These are phyloP conservation scores for Tetrahymena elliotti DNA, from an alignment of 73 alveolate genomes.

Conservation along the genomic window DNA sequence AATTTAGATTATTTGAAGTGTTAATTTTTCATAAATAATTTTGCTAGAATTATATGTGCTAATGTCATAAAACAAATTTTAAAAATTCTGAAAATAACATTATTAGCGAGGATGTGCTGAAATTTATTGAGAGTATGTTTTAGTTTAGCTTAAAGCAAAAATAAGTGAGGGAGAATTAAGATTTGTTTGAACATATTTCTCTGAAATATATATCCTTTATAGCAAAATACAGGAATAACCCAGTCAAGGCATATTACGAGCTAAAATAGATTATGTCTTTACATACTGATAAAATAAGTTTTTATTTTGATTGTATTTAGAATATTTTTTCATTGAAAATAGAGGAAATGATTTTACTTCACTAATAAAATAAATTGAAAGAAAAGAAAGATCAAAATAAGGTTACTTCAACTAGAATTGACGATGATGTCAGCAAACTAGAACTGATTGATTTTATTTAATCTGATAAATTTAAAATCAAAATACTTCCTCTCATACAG, in stretches of 20 bases:
- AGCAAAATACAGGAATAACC: neutral
- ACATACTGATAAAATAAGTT: neutral
- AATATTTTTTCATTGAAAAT: neutral
- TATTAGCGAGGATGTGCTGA: neutral
- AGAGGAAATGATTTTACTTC: neutral
- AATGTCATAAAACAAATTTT: neutral
- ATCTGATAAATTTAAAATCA: neutral
- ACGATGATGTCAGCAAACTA: neutral
- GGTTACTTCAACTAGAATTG: neutral
- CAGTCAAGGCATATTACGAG: neutral
- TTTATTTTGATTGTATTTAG: neutral
- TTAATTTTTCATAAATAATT: neutral
- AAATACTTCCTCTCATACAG: neutral
- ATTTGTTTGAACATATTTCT: neutral
- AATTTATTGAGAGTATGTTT: neutral
- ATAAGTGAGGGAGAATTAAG: neutral
- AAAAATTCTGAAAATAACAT: neutral
- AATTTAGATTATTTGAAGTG: neutral
- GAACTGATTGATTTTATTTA: neutral
- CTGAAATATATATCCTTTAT: neutral
- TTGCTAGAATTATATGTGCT: neutral
- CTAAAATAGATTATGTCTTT: neutral
- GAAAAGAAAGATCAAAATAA: neutral
- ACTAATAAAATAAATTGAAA: neutral
- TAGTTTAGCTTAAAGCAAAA: neutral